Evolutionary conservation across 2,329 filamentous ascomycete species (phyloP).

Genomic region (Diaporthe ilicicola): DNA sequence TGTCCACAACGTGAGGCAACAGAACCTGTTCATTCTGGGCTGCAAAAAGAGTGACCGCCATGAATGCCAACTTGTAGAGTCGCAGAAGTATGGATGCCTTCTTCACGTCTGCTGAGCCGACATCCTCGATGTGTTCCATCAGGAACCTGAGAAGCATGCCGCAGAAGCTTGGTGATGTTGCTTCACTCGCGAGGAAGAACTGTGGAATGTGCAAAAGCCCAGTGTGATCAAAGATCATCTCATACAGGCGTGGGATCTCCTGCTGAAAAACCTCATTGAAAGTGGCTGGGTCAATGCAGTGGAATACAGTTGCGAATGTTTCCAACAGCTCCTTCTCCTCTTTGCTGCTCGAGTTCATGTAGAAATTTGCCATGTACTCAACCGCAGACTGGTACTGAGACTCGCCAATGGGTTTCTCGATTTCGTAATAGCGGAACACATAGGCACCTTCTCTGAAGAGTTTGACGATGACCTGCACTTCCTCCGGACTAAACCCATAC

Average conservation of each 20-base stretch:
- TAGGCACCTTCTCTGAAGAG: constrained; percentile 96
- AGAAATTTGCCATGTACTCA: constrained; percentile 93
- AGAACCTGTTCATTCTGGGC: constrained; percentile 95
- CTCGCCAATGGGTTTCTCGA: constrained; percentile 80
- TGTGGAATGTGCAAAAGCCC: constrained; percentile 94
- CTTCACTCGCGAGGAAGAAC: constrained; percentile 98
- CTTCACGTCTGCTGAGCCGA: constrained; percentile 89
- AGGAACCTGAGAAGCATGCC: constrained; percentile 98
- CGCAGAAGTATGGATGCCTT: constrained; percentile 92
- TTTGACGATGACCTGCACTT: constrained; percentile 95
- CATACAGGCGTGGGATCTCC: constrained; percentile 95
- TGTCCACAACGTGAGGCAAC: constrained; percentile 94
- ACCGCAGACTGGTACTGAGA: constrained; percentile 81
- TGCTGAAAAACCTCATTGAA: constrained; percentile 99
- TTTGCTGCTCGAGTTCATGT: constrained; percentile 91
- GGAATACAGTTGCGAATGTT: constrained; percentile 97
- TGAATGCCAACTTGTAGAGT: constrained; percentile 97
- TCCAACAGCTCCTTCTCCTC: constrained; percentile 98
- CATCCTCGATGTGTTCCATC: constrained; percentile 95
- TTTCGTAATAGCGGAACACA: constrained; percentile 96
- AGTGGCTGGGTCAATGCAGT: constrained; percentile 96
- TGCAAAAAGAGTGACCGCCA: constrained; percentile 97
- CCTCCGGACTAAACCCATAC: constrained; percentile 95
- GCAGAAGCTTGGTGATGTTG: constrained; percentile 95
- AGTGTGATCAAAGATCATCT: constrained; percentile 97